Base-by-base conservation (phyloP, 2,329 filamentous ascomycete species). In the Sclerotinia glacialis region DNA sequence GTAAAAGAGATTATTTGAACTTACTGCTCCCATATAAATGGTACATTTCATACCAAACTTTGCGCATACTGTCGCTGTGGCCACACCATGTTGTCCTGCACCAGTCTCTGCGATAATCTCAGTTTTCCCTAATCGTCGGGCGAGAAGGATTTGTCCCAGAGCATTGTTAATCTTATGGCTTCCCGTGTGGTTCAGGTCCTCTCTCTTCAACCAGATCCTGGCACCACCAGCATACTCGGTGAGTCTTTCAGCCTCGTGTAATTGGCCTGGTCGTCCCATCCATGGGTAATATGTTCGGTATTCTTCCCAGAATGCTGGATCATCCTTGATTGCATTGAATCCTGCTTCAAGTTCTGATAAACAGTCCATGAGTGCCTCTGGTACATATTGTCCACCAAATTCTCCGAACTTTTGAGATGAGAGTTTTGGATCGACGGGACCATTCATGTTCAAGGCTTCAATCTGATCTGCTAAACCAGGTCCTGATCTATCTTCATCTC, bases 161-260 rank as follows among this genome's bases (percentile, higher is more conserved):
- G 95, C 95, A 75, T 99, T 99, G 83, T 99, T 99, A 83, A 99
- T 98, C 85, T 99, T 99, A 84, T 99, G 95, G 70, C 91, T 96
- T 72, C 95, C 95, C 11, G 95, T 98, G 78, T 99, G 95, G 80
- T 98, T 98, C 66, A 98, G 83, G 77, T 99, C 95, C 80, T 99
- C 95, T 74, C 95, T 88, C 85, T 99, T 99, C 72, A 99, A 81
- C 89, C 94, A 99, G 81, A 99, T 96, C 76, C 93, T 96, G 59
- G 95, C 94, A 68, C 95, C 95, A 31, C 93, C 92, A 58, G 92
- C 93, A 74, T 94, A 82, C 76, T 96, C 89, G 0, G 94, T 98
- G 71, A 99, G 82, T 64, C 93, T 88, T 72, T 95, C 88, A 1
- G 95, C 95, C 64, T 93, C 81, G 80, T 99, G 95, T 64, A 99